Percentiles rank a stretch among this genome's conserved stretches.
phyloP scores from a whole-genome alignment of 2,329 filamentous ascomycete species.

The Fusarium caatingaense region DNA sequence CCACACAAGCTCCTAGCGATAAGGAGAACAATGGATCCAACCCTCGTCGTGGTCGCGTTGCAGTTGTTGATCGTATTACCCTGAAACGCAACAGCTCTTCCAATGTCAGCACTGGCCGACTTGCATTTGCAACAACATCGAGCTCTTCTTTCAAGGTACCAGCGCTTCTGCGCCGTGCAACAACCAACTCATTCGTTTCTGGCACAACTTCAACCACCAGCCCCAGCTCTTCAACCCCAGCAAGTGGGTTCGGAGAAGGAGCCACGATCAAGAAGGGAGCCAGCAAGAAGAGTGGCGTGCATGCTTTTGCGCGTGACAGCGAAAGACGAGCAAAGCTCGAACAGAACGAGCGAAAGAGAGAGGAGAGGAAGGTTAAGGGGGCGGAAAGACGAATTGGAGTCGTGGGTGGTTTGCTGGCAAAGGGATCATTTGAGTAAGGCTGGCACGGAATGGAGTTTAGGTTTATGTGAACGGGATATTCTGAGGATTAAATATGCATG shows the following conservation, averaged over 20 bases:
- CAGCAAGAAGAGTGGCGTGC: slow-evolving; percentile 69
- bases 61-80: slow-evolving; percentile 78
- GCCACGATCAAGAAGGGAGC: slow-evolving; percentile 70
- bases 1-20: slow-evolving; percentile 49
- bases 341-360: slow-evolving; percentile 68
- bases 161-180: slow-evolving; percentile 77
- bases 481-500: slow-evolving; percentile 13
- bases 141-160: slow-evolving; percentile 73
- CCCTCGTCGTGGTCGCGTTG: slow-evolving; percentile 52
- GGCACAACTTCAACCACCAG: slow-evolving; percentile 50
- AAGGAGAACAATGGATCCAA: slow-evolving; percentile 62
- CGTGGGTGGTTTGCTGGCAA: slow-evolving; percentile 69
- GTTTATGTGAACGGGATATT: slow-evolving; percentile 5
- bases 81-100: slow-evolving; percentile 69
- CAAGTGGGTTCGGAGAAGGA: slow-evolving; percentile 59
- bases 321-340: slow-evolving; percentile 66
- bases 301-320: slow-evolving; percentile 69
- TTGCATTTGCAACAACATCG: slow-evolving; percentile 67
- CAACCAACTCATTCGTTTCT: slow-evolving; percentile 69
- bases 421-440: slow-evolving; percentile 57
- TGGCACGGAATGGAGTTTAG: slow-evolving; percentile 26
- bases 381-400: slow-evolving; percentile 67
- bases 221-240: slow-evolving; percentile 50
- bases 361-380: slow-evolving; percentile 68
- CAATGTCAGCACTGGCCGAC: slow-evolving; percentile 51